These are phyloP conservation scores for Dissoconium aciculare DNA, from an alignment of 2,329 filamentous ascomycete genomes.

Conservation along the genomic window DNA sequence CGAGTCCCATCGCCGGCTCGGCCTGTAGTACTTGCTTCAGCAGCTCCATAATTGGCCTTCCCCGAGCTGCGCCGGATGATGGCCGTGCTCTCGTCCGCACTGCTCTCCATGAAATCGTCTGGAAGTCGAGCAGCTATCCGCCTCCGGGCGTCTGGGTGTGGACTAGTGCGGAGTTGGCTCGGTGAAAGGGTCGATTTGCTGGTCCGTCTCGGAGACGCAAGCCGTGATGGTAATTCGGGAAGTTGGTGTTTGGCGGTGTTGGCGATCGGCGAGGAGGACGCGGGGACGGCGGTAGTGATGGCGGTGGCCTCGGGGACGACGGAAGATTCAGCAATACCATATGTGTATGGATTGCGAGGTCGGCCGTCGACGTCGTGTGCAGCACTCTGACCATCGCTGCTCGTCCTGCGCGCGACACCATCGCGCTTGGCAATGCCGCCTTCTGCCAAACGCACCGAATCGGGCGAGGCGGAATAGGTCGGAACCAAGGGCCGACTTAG, in stretches of 20 bases:
- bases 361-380: no score
- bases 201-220: neutral
- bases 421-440: no score
- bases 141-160: no score
- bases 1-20: no score
- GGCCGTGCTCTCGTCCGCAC: constrained; percentile 29
- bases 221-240: neutral
- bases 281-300: neutral
- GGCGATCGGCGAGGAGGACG: neutral
- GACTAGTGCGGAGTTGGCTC: no score
- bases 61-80: constrained; percentile 20
- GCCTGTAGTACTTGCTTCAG: constrained; percentile 8
- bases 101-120: constrained; percentile 21
- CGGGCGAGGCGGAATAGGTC: constrained; percentile 5
- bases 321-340: constrained; percentile 3
- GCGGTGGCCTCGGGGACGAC: neutral
- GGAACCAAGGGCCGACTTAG: constrained; percentile 17
- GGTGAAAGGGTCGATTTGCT: no score
- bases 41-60: constrained; percentile 14
- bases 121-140: no score
- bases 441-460: constrained; percentile 1
- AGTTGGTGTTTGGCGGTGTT: constrained; percentile 1
- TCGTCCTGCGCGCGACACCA: no score
- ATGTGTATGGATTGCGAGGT: constrained; percentile 10
- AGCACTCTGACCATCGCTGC: no score